A percentile compares a stretch with the other conserved stretches of the same genome.
phyloP scores from a whole-genome alignment of 2,329 filamentous ascomycete genomes.

The Cordyceps cateniannulata region DNA sequence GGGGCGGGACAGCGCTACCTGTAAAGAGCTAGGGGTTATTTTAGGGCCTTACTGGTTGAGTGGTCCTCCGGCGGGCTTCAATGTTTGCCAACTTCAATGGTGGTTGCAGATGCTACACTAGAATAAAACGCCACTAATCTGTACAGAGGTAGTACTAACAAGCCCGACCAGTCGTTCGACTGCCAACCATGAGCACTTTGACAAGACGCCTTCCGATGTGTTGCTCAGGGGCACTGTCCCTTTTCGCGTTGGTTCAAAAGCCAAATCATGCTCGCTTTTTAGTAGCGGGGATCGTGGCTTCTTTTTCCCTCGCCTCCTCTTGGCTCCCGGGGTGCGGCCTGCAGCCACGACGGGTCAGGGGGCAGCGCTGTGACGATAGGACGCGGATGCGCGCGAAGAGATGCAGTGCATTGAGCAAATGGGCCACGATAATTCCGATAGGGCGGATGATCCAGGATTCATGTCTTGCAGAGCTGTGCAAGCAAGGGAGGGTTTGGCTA shows the following conservation, averaged over 20 bases:
- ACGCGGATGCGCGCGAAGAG: background rate
- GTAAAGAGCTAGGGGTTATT: too few species aligned
- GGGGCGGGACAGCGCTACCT: background rate
- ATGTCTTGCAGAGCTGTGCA: background rate
- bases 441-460: background rate
- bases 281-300: background rate
- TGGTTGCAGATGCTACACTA: too few species aligned
- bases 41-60: too few species aligned
- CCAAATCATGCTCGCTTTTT: background rate
- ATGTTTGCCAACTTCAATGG: too few species aligned
- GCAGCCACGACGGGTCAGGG: background rate
- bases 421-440: background rate
- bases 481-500: background rate
- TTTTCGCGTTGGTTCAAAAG: too few species aligned
- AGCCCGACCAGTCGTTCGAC: background rate
- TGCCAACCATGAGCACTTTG: background rate
- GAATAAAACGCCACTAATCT: too few species aligned
- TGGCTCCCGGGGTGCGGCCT: background rate
- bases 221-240: background rate
- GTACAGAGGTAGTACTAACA: too few species aligned
- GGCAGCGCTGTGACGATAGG: background rate
- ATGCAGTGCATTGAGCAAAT: background rate
- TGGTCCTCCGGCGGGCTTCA: too few species aligned
- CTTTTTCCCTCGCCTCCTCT: background rate
- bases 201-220: too few species aligned